A percentile compares a stretch with the other conserved stretches of the same genome.
These are phyloP conservation scores for Fusarium clavum DNA, from an alignment of 2,329 filamentous ascomycete genomes.

Conservation along the genomic window DNA sequence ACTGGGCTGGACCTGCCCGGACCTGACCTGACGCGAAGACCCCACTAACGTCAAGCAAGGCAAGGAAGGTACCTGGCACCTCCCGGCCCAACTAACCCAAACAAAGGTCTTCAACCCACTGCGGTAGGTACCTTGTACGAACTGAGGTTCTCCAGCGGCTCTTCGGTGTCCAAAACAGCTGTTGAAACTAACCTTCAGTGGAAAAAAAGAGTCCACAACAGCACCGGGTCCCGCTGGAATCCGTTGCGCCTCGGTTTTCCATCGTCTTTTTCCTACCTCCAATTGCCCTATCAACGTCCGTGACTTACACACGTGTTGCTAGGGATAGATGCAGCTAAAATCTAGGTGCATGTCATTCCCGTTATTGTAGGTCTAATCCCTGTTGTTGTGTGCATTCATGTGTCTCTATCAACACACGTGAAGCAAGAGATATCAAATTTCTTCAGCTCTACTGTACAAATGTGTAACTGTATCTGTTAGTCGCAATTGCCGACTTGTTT, in stretches of 20 bases:
- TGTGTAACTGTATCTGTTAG: background rate
- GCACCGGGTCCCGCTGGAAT: constrained; percentile 2
- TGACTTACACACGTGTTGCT: constrained; percentile 33
- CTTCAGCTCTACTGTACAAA: background rate
- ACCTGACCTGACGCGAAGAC: constrained; percentile 20
- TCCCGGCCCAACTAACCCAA: background rate
- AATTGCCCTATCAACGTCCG: constrained; percentile 39
- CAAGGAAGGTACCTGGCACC: constrained; percentile 10
- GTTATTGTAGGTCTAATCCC: constrained; percentile 10
- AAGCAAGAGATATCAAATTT: constrained; percentile 10
- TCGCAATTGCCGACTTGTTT: background rate
- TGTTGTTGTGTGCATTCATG: constrained; percentile 31
- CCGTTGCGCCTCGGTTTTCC: constrained; percentile 14
- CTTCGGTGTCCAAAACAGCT: constrained; percentile 22
- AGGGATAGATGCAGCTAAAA: constrained; percentile 12
- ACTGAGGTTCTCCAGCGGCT: constrained; percentile 22
- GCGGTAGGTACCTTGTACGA: background rate
- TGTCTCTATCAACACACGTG: constrained; percentile 28
- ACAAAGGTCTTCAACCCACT: background rate
- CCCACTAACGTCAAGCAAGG: constrained; percentile 23
- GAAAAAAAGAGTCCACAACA: constrained; percentile 13
- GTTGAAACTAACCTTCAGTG: constrained; percentile 21
- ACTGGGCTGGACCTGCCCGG: constrained; percentile 5
- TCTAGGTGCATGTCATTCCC: constrained; percentile 31
- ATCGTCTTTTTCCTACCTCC: background rate